Conservation (phyloP, 1,139 yeast species). For the Groenewaldozyma sp. region DNA sequence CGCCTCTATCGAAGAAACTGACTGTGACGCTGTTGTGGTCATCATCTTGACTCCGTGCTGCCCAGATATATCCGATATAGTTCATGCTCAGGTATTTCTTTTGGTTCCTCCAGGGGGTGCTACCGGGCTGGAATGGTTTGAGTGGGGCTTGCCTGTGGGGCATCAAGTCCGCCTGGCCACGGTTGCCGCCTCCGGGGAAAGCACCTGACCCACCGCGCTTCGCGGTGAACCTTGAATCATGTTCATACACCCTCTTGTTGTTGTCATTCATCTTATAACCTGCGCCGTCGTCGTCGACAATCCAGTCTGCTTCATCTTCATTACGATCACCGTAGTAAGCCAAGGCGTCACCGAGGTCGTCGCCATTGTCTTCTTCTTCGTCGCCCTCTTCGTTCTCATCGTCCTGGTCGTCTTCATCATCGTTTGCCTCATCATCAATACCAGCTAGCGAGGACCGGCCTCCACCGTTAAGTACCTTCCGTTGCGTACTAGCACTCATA, state of each 20-base stretch:
- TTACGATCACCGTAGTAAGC: constrained; percentile 23
- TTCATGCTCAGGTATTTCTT: constrained; percentile 79
- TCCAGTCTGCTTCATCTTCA: constrained; percentile 33
- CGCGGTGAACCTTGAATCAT: no score
- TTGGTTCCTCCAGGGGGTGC: constrained; percentile 68
- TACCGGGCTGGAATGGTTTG: constrained; percentile 61
- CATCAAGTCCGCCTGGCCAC: neutral
- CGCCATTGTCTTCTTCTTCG: constrained; percentile 11
- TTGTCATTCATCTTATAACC: constrained; percentile 30
- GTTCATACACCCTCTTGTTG: constrained; percentile 5
- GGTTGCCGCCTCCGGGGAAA: neutral
- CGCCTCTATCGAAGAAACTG: constrained; percentile 72
- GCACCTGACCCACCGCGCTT: neutral
- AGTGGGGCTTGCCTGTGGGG: constrained; percentile 3
- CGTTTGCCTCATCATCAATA: constrained; percentile 3
- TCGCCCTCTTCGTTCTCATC: constrained; percentile 6
- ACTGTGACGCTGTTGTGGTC: constrained; percentile 66
- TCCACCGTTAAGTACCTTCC: neutral
- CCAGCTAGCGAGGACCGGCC: neutral
- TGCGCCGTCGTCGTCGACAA: constrained; percentile 49
- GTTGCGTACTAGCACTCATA: neutral
- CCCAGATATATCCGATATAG: constrained; percentile 73
- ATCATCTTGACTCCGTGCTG: constrained; percentile 48
- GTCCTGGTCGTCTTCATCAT: constrained; percentile 9
- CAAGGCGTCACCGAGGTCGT: constrained; percentile 10